Percentiles rank a stretch among this genome's conserved stretches.
These are phyloP conservation scores for Mortierella sp. DNA, from an alignment of 371 early-diverging fungal species.

Conservation along the genomic window DNA sequence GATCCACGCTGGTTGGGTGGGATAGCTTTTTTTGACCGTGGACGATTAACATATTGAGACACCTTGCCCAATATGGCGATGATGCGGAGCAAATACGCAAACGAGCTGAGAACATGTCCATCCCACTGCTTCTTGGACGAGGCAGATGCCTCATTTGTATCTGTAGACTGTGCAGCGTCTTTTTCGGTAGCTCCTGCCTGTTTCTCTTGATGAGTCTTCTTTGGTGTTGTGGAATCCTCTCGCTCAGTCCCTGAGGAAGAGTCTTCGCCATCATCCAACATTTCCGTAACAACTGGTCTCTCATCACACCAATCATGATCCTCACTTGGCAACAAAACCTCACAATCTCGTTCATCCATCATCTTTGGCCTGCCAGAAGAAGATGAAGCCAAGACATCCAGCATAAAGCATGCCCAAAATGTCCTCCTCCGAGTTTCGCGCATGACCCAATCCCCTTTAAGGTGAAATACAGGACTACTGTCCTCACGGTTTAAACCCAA, in stretches of 20 bases:
- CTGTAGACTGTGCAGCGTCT: background rate
- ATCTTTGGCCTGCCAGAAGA: constrained; percentile 66
- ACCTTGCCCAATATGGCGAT: constrained; percentile 62
- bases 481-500: constrained; percentile 66
- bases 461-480: constrained; percentile 46
- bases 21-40: constrained; percentile 48
- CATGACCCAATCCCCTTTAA: constrained; percentile 61
- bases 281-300: constrained; percentile 48
- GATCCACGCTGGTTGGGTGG: constrained; percentile 60
- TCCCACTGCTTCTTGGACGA: background rate
- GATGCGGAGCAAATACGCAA: constrained; percentile 56
- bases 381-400: constrained; percentile 53
- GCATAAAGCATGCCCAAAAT: constrained; percentile 65
- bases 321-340: constrained; percentile 67
- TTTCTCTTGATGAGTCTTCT: constrained; percentile 11
- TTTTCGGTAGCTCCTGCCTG: background rate
- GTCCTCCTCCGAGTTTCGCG: constrained; percentile 64
- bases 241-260: constrained; percentile 4
- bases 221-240: constrained; percentile 32
- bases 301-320: constrained; percentile 61
- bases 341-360: constrained; percentile 68
- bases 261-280: constrained; percentile 30
- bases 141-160: constrained; percentile 1
- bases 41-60: constrained; percentile 65
- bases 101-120: constrained; percentile 28